Base-by-base conservation (phyloP, 2,329 filamentous ascomycete genomes). In the Fusarium sp. region DNA sequence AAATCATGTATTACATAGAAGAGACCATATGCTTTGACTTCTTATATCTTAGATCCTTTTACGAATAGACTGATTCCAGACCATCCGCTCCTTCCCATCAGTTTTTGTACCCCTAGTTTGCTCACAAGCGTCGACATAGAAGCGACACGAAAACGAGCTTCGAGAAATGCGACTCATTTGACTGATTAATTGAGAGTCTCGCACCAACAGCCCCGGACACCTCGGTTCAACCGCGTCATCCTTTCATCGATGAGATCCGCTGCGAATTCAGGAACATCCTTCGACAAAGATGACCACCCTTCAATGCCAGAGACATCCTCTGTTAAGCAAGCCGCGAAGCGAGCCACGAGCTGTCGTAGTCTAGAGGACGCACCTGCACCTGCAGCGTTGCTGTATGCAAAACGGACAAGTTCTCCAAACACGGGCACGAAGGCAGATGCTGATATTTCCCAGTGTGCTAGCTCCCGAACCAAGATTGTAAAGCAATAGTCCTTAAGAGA, bases 281-380 rank as follows among this genome's bases (percentile, higher is more conserved):
- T 47, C 44, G 35, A 47, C 34, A 38, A 29, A 22, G 25, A 28
- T 26, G 34, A 24, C 44, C 34, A 47, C 8, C 44, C 34, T 47
- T 38, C 32, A 11, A 47, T 34, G 19, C 10, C 25, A 38, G 34
- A 39, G 24, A 47, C 44, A 39, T 47, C 44, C 44, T 47, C 44
- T 10, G 25, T 34, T 25, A 38, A 26, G n/a, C 41, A 43, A 32
- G 41, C 26, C 26, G 41, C 41, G 28, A 43, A 43, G 9, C 15
- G 41, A 22, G 41, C 41, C 9, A 43, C n/a, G n/a, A 43, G 26
- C 28, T 22, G 41, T 19, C 15, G 26, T 19, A 43, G 15, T 22
- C 28, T 13, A 31, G 10, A 22, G 15, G n/a, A 12, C 19, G n/a
- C n/a, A n/a, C n/a, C n/a, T n/a, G 13, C n/a, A 12, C 13, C 25